Evolutionary conservation across 345 rosid genomes (phyloP), one percentile per base, ranked within the genome.

Genomic region (Ceriops decandra): DNA sequence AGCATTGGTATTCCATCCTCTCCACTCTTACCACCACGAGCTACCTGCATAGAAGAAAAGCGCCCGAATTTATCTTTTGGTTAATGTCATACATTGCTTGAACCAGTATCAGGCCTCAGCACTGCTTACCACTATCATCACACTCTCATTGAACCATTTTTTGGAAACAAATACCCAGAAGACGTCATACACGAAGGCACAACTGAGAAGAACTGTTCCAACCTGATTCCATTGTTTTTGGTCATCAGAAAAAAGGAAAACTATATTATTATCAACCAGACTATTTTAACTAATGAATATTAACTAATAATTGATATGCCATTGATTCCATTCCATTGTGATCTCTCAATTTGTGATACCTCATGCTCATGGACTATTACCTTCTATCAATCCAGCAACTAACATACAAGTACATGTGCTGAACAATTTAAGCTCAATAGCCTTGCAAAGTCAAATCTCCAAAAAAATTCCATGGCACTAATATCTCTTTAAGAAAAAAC

Each of bases 81-180:
- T 49, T 7, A 26, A 49, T 51, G 36, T 21, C 68, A 67, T 61
- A 30, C 35, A 31, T 35, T 15, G 42, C n/a, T 10, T n/a, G 20
- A 42, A 49, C 36, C 30, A 16, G n/a, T 31, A 21, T 51, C 13
- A 52, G 31, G 63, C 63, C 52, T 36, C 52, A 67, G 3, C 57
- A 79, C 30, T 72, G 72, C 96, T 82, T 72, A 91, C 99, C 88
- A 88, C 99, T 78, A 95, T 95, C 99, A 95, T 95, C 74, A 95
- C 99, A 57, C 99, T 95, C 82, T 91, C 99, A 72, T 87, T 87
- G 84, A 95, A 91, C 99, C 85, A 87, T 87, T 85, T 74, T 76
- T 95, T 95, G n/a, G 97, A 91, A 79, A 86, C 87, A 77, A 95
- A 90, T 38, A 95, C 99, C 99, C 99, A 95, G 82, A 95, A 95